A percentile compares a stretch with the other conserved stretches of the same genome.
phyloP scores from a whole-genome alignment of 139 green algal species.

The Chlorokybus atmophyticus region DNA sequence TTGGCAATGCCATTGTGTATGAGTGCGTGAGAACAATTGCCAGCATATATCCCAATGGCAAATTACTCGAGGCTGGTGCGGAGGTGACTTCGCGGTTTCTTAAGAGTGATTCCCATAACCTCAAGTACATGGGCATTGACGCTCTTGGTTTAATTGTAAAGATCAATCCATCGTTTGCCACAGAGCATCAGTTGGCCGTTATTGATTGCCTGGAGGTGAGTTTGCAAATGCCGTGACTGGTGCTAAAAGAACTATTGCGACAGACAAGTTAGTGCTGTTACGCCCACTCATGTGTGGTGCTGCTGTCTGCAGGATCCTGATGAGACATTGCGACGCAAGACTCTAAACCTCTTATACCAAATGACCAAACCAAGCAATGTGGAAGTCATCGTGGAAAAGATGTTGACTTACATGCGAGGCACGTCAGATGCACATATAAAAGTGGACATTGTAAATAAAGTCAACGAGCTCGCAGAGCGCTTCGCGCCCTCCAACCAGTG shows the following conservation, averaged over 20 bases:
- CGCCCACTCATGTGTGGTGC: background rate
- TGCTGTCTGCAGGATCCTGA: constrained; percentile 51
- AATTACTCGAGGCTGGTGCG: constrained; percentile 59
- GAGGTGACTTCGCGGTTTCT: constrained; percentile 67
- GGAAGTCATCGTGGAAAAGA: constrained; percentile 80
- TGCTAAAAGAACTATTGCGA: background rate
- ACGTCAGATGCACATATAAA: constrained; percentile 20
- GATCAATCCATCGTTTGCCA: constrained; percentile 51
- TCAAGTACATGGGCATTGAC: constrained; percentile 77
- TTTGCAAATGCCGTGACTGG: background rate
- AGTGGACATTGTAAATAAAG: constrained; percentile 37
- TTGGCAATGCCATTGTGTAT: constrained; percentile 72
- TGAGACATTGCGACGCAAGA: constrained; percentile 85
- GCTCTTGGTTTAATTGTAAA: constrained; percentile 61
- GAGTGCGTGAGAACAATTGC: constrained; percentile 78
- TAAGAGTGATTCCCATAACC: constrained; percentile 60
- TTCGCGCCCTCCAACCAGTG: constrained; percentile 75
- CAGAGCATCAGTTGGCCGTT: constrained; percentile 80
- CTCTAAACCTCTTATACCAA: constrained; percentile 84
- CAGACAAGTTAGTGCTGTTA: background rate
- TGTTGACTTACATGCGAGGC: constrained; percentile 70
- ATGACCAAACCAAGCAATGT: constrained; percentile 92
- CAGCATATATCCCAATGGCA: constrained; percentile 70
- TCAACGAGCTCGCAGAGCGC: constrained; percentile 71
- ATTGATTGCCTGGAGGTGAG: constrained; percentile 85